Conservation (phyloP, 257 asterid species). For the Capsicum pubescens region DNA sequence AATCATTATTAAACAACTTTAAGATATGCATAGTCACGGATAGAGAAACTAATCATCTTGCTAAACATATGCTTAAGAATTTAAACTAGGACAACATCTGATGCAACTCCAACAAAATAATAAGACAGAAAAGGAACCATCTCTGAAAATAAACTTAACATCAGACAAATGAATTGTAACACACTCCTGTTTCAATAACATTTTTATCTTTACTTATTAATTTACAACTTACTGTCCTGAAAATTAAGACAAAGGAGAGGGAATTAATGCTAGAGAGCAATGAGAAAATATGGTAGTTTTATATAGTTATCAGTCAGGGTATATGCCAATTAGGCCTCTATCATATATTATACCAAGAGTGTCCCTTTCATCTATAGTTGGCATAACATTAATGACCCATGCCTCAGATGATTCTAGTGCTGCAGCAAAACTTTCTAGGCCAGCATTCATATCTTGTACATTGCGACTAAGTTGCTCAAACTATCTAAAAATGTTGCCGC, state of each 20-base stretch:
- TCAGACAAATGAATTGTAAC: not conserved
- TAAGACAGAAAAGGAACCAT: not conserved
- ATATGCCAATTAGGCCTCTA: constrained; percentile 53
- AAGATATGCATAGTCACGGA: constrained; percentile 11
- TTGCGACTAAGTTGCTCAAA: constrained; percentile 22
- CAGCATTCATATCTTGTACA: constrained; percentile 60
- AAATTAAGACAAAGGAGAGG: not conserved
- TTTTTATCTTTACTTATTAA: constrained; percentile 1
- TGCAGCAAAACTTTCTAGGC: constrained; percentile 54
- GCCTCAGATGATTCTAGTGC: constrained; percentile 42
- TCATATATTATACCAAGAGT: constrained; percentile 52
- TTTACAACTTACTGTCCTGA: not conserved
- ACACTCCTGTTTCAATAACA: not conserved
- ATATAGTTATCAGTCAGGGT: constrained; percentile 48
- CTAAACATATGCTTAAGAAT: constrained; percentile 1
- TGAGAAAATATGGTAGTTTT: constrained; percentile 11
- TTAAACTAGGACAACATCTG: constrained; percentile 15
- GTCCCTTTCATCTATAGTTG: constrained; percentile 46
- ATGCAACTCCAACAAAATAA: constrained; percentile 3
- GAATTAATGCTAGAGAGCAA: constrained; percentile 11
- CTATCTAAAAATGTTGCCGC: too few relatives aligned
- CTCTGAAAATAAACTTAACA: constrained; percentile 12
- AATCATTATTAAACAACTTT: constrained; percentile 1
- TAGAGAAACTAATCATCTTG: not conserved
- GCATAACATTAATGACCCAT: constrained; percentile 60